Evolutionary conservation across 768 basidiomycete genomes (phyloP).

Genomic region (Aureoboletus auriporus): DNA sequence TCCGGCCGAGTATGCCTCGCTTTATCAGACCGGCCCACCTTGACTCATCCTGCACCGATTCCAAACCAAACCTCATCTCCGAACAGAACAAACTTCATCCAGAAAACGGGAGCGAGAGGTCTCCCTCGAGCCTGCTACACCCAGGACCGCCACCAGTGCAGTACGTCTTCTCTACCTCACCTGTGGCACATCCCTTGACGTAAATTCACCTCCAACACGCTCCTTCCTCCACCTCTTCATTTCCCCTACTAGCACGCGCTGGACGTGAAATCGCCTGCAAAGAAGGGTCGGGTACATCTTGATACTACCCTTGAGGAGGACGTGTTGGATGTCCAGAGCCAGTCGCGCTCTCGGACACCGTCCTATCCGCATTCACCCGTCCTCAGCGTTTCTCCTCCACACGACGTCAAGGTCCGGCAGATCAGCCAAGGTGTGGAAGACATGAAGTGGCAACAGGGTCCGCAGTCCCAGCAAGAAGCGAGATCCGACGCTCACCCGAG

Average conservation of each 20-base stretch:
- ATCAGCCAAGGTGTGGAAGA: slow-evolving; percentile 80
- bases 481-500: slow-evolving; percentile 4
- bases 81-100: slow-evolving; percentile 43
- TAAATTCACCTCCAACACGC: slow-evolving; percentile 21
- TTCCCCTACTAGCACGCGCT: slow-evolving; percentile 27
- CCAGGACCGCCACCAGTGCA: slow-evolving; percentile 33
- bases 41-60: slow-evolving; percentile 24
- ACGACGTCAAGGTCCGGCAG: slow-evolving; percentile 75
- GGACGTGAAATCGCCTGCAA: slow-evolving; percentile 59
- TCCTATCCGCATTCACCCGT: slow-evolving; percentile 26
- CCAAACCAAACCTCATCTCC: slow-evolving; percentile 7
- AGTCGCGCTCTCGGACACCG: slow-evolving; percentile 34
- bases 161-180: slow-evolving; percentile 29
- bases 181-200: slow-evolving; percentile 22
- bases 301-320: slow-evolving; percentile 65
- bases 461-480: slow-evolving; percentile 11
- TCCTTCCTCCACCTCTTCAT: slow-evolving; percentile 14
- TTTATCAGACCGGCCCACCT: slow-evolving; percentile 23
- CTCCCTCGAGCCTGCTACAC: slow-evolving; percentile 64
- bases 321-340: slow-evolving; percentile 37
- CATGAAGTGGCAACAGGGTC: slow-evolving; percentile 58
- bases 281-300: slow-evolving; percentile 68
- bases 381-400: slow-evolving; percentile 60
- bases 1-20: slow-evolving; percentile 20
- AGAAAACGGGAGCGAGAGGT: slow-evolving; percentile 77